Base-by-base conservation (phyloP, 2,329 filamentous ascomycete genomes). In the Diaporthe longicolla region DNA sequence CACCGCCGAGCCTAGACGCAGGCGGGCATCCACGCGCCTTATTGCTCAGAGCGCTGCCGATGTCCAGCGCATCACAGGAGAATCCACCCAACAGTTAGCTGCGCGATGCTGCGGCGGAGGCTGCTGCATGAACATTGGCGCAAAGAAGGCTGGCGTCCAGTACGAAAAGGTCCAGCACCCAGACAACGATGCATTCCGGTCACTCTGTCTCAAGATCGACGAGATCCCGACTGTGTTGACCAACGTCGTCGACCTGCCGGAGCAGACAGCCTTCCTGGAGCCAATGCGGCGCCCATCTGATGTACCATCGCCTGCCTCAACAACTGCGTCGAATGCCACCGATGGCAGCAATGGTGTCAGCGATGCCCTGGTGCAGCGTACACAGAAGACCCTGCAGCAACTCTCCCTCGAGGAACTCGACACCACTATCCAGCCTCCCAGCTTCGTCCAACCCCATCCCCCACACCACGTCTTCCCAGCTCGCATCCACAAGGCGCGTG, bases 391-490 rank as follows among this genome's bases (percentile, higher is more conserved):
- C 11, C 69, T 82, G 48, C 77, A 80, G 50, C 73, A 69, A 6
- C 66, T 82, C 17, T 78, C 78, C 45, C 79, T 87, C 17, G 84
- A 87, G 57, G 80, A 85, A 52, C 81, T 91, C 73, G 87, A 92
- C 78, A 92, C 90, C 4, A 81, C 84, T 13, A 87, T 91, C 74
- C 93, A 96, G 80, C 96, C 97, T 24, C 97, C 97, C 9, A 89
- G 88, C 74, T 99, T 95, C 80, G 95, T 99, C 71, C 95, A 98
- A 82, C 97, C 97, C 35, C 97, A 99, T 82, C 95, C 95, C 73
- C 97, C 97, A 0, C 97, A 97, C 83, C 89, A 96, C 77, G 95
- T 98, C 75, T 97, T 94, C 83, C 93, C 95, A 0, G 95, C 96
- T n/a, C 94, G 92, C 76, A 90, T 99, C 61, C 93, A 95, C 83